Percentiles rank a stretch among this genome's conserved stretches.
Evolutionary conservation across 2,329 filamentous ascomycete genomes (phyloP).

Genomic region (Verticillium longisporum): DNA sequence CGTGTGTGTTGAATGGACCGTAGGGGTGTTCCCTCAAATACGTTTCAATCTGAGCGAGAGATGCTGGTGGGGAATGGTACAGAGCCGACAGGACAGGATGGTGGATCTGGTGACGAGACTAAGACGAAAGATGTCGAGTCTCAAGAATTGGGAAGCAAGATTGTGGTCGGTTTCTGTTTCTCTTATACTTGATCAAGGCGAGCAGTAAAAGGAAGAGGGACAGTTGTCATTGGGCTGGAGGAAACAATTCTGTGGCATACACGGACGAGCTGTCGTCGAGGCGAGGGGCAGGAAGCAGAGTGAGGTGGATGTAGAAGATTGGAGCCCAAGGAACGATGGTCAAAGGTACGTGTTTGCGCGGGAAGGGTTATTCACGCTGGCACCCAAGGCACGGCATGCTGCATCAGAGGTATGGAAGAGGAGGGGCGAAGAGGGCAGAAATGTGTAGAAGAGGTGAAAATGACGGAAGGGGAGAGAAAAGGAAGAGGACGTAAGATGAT

Average conservation of each 20-base stretch:
- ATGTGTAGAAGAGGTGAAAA: constrained; percentile 3
- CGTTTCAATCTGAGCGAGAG: neutral
- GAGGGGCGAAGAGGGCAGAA: constrained; percentile 3
- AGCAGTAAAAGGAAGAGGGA: constrained; percentile 7
- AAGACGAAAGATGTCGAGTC: neutral
- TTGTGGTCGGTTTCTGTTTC: neutral
- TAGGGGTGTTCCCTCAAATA: neutral
- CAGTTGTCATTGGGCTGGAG: constrained; percentile 10
- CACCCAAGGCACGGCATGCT: constrained; percentile 12
- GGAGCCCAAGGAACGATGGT: neutral
- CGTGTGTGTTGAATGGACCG: neutral
- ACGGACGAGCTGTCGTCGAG: constrained; percentile 7
- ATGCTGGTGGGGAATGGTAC: neutral
- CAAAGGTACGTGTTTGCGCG: neutral
- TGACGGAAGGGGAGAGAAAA: constrained; percentile 11
- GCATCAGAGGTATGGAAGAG: constrained; percentile 11
- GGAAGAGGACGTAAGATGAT: neutral
- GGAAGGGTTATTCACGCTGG: constrained; percentile 11
- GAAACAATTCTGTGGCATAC: constrained; percentile 2
- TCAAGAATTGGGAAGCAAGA: neutral
- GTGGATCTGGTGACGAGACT: neutral
- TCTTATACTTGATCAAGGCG: constrained; percentile 10
- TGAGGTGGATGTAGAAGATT: neutral
- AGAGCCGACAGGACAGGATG: neutral
- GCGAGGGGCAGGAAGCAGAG: neutral